These are phyloP conservation scores for Cutaneotrichosporon curvatum DNA, from an alignment of 1,284 basidiomycete genomes.

Conservation along the genomic window DNA sequence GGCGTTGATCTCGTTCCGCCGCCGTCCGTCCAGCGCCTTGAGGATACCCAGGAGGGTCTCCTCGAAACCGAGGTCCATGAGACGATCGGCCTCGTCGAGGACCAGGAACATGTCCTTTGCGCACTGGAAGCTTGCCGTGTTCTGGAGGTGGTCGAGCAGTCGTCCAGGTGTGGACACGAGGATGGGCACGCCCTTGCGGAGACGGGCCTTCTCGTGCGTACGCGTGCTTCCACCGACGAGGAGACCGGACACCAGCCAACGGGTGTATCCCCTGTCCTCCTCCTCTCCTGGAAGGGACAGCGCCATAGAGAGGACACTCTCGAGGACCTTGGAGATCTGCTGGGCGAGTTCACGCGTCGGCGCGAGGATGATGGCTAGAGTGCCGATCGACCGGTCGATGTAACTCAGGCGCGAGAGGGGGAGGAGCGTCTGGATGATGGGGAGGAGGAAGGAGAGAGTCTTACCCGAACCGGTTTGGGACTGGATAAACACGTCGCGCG, in stretches of 20 bases:
- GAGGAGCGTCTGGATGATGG: constrained; percentile 87
- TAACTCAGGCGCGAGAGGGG: constrained; percentile 79
- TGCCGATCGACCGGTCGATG: constrained; percentile 79
- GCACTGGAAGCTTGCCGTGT: constrained; percentile 81
- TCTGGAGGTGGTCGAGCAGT: constrained; percentile 67
- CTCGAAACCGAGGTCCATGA: constrained; percentile 65
- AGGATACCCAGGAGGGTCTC: constrained; percentile 71
- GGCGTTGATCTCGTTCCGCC: constrained; percentile 64
- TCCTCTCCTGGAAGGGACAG: constrained; percentile 47
- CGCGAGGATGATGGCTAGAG: constrained; percentile 87
- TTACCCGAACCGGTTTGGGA: constrained; percentile 98
- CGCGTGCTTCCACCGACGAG: constrained; percentile 71
- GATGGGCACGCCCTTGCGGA: constrained; percentile 66
- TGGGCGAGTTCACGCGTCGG: constrained; percentile 93
- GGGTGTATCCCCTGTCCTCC: constrained; percentile 56
- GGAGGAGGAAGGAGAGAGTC: constrained; percentile 88
- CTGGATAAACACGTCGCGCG: constrained; percentile 88
- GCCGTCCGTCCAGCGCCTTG: constrained; percentile 70
- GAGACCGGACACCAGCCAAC: constrained; percentile 90
- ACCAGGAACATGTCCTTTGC: constrained; percentile 94
- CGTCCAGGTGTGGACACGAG: constrained; percentile 65
- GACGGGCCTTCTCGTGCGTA: constrained; percentile 64
- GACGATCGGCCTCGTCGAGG: constrained; percentile 90
- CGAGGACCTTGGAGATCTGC: constrained; percentile 73
- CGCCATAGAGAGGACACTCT: constrained; percentile 62